These are phyloP conservation scores for Chalaropsis ovoidea DNA, from an alignment of 2,329 filamentous ascomycete species.

Conservation along the genomic window DNA sequence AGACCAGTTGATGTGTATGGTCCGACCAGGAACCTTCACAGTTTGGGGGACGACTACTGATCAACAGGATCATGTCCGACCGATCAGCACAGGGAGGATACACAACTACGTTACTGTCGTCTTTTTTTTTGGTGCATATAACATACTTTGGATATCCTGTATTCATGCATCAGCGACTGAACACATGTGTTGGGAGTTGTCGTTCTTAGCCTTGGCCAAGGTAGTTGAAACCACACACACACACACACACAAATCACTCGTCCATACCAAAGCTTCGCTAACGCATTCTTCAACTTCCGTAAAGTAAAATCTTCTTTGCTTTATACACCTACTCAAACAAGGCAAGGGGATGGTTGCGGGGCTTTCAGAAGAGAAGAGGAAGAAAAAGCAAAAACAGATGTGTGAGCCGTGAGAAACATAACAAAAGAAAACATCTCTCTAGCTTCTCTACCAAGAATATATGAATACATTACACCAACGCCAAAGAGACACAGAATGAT, in stretches of 20 bases:
- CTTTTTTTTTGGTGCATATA: too few species aligned
- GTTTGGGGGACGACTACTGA: too few species aligned
- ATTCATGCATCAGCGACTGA: too few species aligned
- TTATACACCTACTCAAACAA: slow-evolving; percentile 6
- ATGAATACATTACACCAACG: slow-evolving; percentile 25
- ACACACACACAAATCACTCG: background rate
- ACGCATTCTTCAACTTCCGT: background rate
- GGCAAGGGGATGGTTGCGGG: background rate
- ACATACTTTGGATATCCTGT: too few species aligned
- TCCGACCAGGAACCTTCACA: too few species aligned
- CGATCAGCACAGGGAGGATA: too few species aligned
- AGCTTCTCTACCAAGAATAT: slow-evolving; percentile 22
- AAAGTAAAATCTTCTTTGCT: background rate
- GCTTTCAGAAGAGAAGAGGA: slow-evolving; percentile 14
- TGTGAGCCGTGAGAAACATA: slow-evolving; percentile 5
- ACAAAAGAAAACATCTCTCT: slow-evolving; percentile 20
- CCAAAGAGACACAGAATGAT: background rate
- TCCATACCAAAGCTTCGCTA: background rate
- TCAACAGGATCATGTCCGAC: too few species aligned
- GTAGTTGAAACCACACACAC: too few species aligned
- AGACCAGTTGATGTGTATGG: too few species aligned
- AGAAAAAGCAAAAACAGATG: slow-evolving; percentile 17
- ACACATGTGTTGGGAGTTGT: too few species aligned
- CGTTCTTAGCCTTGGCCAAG: too few species aligned
- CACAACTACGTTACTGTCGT: too few species aligned